phyloP scores from a whole-genome alignment of 495 filamentous ascomycete genomes.

The Aspergillus olivimuriae region DNA sequence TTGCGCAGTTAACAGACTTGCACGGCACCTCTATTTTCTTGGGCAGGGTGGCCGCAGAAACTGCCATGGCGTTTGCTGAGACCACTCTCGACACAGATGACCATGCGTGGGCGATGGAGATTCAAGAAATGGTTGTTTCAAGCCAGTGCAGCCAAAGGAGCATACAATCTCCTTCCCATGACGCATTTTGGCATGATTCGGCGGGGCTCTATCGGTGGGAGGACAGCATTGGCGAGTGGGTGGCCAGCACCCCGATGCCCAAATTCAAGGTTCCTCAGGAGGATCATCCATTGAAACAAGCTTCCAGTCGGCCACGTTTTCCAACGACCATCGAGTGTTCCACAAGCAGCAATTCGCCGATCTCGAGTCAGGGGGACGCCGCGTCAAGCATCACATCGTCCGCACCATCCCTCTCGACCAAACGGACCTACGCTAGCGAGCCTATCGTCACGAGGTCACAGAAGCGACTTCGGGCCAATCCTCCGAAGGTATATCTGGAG shows the following conservation, averaged over 20 bases:
- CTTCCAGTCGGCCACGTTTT: slow-evolving; percentile 1
- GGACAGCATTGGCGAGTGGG: slow-evolving; percentile 50
- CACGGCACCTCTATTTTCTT: slow-evolving; percentile 24
- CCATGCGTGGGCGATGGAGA: slow-evolving; percentile 42
- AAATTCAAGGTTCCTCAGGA: slow-evolving; percentile 13
- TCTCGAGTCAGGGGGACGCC: slow-evolving; percentile 8
- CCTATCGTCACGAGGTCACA: slow-evolving; percentile 15
- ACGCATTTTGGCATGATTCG: slow-evolving; percentile 11
- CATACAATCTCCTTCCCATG: slow-evolving; percentile 6
- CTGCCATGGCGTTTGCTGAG: slow-evolving; percentile 44
- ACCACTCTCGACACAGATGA: slow-evolving; percentile 40
- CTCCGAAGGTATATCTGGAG: neutral
- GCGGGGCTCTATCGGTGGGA: slow-evolving; percentile 46
- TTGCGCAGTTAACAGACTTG: slow-evolving; percentile 19
- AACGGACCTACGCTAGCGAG: slow-evolving; percentile 13
- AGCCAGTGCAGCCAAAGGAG: slow-evolving; percentile 9
- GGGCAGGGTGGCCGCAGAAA: slow-evolving; percentile 36
- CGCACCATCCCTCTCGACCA: slow-evolving; percentile 21
- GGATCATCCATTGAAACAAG: slow-evolving; percentile 1
- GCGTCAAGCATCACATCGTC: slow-evolving; percentile 30
- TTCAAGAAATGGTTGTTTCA: slow-evolving; percentile 32
- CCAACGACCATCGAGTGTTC: slow-evolving; percentile 12
- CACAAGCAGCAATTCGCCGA: slow-evolving; percentile 21
- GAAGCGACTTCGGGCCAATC: slow-evolving; percentile 22
- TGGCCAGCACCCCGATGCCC: slow-evolving; percentile 37